Evolutionary conservation across 2,329 filamentous ascomycete genomes (phyloP).

Genomic region (Aspergillus aculeatus): DNA sequence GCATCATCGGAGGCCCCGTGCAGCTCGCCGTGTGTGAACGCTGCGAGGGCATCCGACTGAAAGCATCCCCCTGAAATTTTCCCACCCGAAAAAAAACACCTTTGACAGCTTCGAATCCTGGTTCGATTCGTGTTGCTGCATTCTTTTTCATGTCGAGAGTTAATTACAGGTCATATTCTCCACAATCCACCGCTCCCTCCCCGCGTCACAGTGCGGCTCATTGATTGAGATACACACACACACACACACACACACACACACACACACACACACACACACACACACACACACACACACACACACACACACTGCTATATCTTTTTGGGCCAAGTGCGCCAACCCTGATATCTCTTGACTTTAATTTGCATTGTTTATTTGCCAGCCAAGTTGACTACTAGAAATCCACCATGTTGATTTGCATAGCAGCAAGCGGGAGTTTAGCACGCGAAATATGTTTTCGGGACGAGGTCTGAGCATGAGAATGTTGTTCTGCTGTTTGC

Average conservation of each 20-base stretch:
- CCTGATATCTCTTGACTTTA: background rate
- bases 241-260: no score
- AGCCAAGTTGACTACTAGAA: background rate
- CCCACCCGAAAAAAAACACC: background rate
- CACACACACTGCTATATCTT: no score
- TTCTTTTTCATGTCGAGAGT: background rate
- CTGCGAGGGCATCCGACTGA: conserved; percentile 63
- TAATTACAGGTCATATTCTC: background rate
- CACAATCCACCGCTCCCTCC: background rate
- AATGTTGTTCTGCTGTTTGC: background rate
- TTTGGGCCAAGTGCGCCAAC: background rate
- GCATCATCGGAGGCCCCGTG: conserved; percentile 48
- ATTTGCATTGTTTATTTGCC: background rate
- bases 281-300: background rate
- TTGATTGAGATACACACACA: background rate
- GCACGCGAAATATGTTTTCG: background rate
- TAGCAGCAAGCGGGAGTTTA: conserved; percentile 5
- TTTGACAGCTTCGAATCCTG: background rate
- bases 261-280: background rate
- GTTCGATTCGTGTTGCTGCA: background rate
- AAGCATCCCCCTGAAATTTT: conserved; percentile 46
- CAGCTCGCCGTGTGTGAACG: conserved; percentile 61
- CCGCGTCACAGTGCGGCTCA: background rate
- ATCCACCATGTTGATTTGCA: background rate
- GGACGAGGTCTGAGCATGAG: background rate